Conservation (phyloP, 1,284 basidiomycete species). For the Microbotryum lychnidis-dioicae region DNA sequence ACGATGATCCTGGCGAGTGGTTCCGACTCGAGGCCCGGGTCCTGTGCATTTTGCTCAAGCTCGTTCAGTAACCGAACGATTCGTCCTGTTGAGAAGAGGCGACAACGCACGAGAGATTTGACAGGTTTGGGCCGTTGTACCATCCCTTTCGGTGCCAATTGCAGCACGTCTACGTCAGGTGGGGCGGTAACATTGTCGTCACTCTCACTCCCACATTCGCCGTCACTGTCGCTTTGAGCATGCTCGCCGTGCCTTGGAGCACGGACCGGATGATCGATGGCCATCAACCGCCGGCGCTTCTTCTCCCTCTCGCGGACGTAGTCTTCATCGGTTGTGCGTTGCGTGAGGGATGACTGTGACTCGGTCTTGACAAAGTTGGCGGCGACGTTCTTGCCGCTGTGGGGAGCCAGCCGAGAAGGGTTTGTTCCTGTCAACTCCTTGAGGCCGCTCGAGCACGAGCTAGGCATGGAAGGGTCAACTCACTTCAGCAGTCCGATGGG, state of each 20-base stretch:
- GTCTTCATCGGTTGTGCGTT: constrained; percentile 10
- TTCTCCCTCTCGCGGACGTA: constrained; percentile 15
- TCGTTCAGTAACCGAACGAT: neutral
- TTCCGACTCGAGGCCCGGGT: constrained; percentile 1
- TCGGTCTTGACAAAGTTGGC: constrained; percentile 22
- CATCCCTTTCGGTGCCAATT: neutral
- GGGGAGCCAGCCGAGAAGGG: no score
- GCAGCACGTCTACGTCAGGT: constrained; percentile 4
- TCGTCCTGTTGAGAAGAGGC: no score
- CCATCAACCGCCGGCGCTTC: constrained; percentile 23
- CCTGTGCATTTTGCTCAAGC: no score
- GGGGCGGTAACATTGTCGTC: neutral
- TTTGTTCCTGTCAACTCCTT: neutral
- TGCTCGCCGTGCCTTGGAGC: neutral
- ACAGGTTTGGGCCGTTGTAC: neutral
- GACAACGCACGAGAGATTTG: neutral
- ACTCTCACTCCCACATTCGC: neutral
- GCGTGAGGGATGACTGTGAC: constrained; percentile 17
- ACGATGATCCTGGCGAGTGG: constrained; percentile 51
- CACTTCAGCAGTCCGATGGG: constrained; percentile 29
- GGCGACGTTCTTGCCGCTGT: constrained; percentile 29
- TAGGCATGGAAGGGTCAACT: neutral
- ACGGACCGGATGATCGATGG: constrained; percentile 7
- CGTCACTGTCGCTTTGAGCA: neutral
- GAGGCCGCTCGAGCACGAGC: no score